A percentile compares a stretch with the other conserved stretches of the same genome.
Evolutionary conservation across 2,329 filamentous ascomycete genomes (phyloP).

Genomic region (Graphiopsis chlorocephala): DNA sequence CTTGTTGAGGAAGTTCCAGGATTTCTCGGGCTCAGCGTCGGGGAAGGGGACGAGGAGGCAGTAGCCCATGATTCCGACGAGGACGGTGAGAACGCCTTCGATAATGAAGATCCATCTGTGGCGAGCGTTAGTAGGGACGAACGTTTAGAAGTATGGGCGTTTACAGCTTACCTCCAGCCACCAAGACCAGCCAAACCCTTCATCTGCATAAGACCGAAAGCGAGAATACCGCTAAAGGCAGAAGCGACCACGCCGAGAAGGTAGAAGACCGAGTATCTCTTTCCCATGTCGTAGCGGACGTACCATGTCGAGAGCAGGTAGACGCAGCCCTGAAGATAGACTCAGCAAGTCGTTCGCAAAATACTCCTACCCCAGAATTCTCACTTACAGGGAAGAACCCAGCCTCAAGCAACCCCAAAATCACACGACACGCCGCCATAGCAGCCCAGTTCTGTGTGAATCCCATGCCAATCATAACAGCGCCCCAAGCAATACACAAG

Average conservation of each 20-base stretch:
- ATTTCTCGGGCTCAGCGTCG: constrained; percentile 18
- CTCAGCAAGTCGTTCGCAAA: neutral
- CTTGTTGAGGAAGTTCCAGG: constrained; percentile 37
- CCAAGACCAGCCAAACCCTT: constrained; percentile 47
- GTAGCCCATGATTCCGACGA: constrained; percentile 14
- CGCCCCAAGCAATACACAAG: constrained; percentile 57
- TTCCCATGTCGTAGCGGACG: constrained; percentile 14
- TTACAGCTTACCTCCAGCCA: constrained; percentile 43
- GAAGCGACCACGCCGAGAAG: constrained; percentile 48
- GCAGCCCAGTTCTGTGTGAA: constrained; percentile 55
- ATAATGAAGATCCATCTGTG: constrained; percentile 50
- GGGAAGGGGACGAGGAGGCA: constrained; percentile 19
- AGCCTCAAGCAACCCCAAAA: constrained; percentile 63
- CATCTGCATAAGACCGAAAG: constrained; percentile 37
- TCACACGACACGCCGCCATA: constrained; percentile 54
- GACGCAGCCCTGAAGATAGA: constrained; percentile 48
- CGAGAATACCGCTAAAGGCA: constrained; percentile 47
- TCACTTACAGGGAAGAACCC: constrained; percentile 50
- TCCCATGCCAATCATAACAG: constrained; percentile 62
- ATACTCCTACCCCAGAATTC: constrained; percentile 29
- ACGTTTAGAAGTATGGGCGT: neutral
- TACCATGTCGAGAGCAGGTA: constrained; percentile 67
- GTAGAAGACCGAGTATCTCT: constrained; percentile 45
- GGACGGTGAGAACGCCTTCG: constrained; percentile 24
- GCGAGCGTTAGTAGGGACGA: constrained; percentile 9